Evolutionary conservation across 228 moss, liverwort and hornwort genomes (phyloP).

Genomic region (Sphagnum magellanicum): DNA sequence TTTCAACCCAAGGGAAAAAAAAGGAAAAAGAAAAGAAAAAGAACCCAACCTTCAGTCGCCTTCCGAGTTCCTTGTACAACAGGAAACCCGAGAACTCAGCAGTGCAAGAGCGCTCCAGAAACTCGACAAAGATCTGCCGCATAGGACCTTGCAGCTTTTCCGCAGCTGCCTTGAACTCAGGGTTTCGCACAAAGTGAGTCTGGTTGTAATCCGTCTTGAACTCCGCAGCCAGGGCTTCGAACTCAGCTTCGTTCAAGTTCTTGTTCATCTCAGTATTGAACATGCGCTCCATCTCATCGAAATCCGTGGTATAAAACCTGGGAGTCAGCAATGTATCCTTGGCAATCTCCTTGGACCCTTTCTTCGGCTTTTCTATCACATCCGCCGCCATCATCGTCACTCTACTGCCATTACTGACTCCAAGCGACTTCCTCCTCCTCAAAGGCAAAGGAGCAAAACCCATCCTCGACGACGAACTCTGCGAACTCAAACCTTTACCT

Average conservation of each 20-base stretch:
- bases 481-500: conserved; percentile 17
- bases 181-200: conserved; percentile 86
- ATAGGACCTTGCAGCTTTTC: conserved; percentile 82
- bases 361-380: conserved; percentile 24
- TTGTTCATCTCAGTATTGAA: conserved; percentile 95
- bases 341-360: conserved; percentile 73
- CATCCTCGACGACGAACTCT: conserved; percentile 10
- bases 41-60: conserved; percentile 70
- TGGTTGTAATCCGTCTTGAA: conserved; percentile 97
- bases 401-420: conserved; percentile 28
- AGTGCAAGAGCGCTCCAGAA: conserved; percentile 94
- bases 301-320: conserved; percentile 95
- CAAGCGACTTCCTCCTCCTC: conserved; percentile 37
- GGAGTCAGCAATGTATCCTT: conserved; percentile 85
- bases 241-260: conserved; percentile 89
- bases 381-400: conserved; percentile 27
- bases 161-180: conserved; percentile 81
- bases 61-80: conserved; percentile 94
- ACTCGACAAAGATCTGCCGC: conserved; percentile 98
- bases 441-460: background rate
- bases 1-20: no score
- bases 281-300: conserved; percentile 96
- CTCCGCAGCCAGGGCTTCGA: conserved; percentile 76
- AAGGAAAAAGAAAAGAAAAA: no score
- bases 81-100: conserved; percentile 97